Base-by-base conservation (phyloP, 1,139 yeast species). In the Protomyces macrosporus region DNA sequence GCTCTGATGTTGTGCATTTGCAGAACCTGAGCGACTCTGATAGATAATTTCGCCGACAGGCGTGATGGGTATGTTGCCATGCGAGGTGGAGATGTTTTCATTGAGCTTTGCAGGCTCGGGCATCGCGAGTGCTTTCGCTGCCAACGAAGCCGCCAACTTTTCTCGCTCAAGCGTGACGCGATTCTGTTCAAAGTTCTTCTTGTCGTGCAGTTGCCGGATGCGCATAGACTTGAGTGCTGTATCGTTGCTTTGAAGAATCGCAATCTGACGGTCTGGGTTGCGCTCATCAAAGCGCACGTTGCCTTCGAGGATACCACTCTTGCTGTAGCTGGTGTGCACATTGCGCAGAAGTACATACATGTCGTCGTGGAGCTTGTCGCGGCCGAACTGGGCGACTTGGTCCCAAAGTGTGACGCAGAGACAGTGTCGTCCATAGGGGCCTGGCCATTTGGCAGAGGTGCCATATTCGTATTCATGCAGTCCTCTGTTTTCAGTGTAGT, bases 401-500 rank as follows among this genome's bases (percentile, higher is more conserved):
- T 63, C 65, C 65, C 65, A 63, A n/a, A 63, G 45, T 6, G 65
- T 57, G 16, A 59, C 55, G 16, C 62, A 58, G 42, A 63, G 34
- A 9, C 60, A 53, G 40, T 40, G 37, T 33, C 45, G 51, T 6
- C 65, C 65, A 32, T 52, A 60, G 3, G 65, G 65, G 3, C 65
- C 65, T 10, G 53, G 42, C 65, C 65, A 63, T 30, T 53, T 53
- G 30, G 30, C 48, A 16, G 58, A 34, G 14, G 48, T 45, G 59
- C 65, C 65, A 40, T 60, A 63, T 34, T 30, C 48, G 14, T 57
- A 56, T n/a, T 54, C 42, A 16, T 63, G 60, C 12, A 63, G 32
- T 3, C 10, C 30, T 10, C 35, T 23, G 36, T 63, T 63, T 9
- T 56, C 39, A 23, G 65, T 63, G 52, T 63, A 63, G 16, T 63